Base-by-base conservation (phyloP, 1,284 basidiomycete genomes). In the Anthracocystis panici-leucophaei region DNA sequence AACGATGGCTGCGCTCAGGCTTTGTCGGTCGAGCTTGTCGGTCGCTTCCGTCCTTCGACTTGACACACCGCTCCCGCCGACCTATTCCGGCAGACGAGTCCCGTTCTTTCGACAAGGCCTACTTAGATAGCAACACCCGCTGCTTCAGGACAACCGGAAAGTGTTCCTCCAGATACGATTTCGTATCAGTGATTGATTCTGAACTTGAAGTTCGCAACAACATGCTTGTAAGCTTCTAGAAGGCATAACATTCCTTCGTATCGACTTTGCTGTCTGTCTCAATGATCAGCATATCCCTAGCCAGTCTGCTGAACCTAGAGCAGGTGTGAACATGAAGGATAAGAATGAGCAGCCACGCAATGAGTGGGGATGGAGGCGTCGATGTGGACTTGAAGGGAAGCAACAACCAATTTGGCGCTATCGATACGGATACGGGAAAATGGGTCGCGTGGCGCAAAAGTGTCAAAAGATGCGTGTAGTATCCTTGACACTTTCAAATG, bases 391-490 rank as follows among this genome's bases (percentile, higher is more conserved):
- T 20, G 27, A 49, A 12, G 35, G 14, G 35, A 38, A 38, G 35
- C 31, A 12, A 33, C 8, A 8, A 38, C 35, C 35, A 38, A 38
- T 16, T 16, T 38, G 35, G 45, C 46, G 60, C 60, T 50, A 62
- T 62, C 60, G 60, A 62, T 62, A 23, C 60, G 38, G 46, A 14
- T 38, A 63, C 20, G 10, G 50, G 51, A 20, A 55, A 29, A 7
- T 27, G 29, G 14, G 18, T 44, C 57, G 33, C 50, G 31, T 51
- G 31, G 50, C 35, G 12, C 35, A 38, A 38, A 38, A 16, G 11
- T 38, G 35, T 38, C 35, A 49, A 20, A 46, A 49, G 21, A 35
- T 51, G 16, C 35, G 29, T 27, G 42, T 46, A 41, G 42, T 46
- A 41, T 23, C 53, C 53, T 38, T 62, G 53, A 16, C 14, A 27